Evolutionary conservation across 306 rosid genomes (phyloP).

Genomic region (Malus asiatica): DNA sequence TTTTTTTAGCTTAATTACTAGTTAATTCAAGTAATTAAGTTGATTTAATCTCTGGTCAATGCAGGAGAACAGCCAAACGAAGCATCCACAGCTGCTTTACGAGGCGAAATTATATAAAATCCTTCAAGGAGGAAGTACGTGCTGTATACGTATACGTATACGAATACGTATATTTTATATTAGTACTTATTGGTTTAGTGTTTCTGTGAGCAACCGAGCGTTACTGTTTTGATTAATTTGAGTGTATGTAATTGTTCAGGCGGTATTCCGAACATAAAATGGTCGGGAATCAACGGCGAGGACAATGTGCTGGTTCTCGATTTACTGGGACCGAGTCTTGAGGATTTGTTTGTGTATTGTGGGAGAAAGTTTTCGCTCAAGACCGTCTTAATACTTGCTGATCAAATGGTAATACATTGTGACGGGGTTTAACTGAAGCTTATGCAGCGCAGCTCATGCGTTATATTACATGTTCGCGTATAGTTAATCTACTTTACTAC

Average conservation of each 20-base stretch:
- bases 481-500: neutral
- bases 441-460: neutral
- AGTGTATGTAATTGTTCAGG: conserved; percentile 25
- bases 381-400: conserved; percentile 87
- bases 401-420: conserved; percentile 71
- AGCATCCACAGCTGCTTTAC: conserved; percentile 87
- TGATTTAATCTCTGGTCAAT: conserved; percentile 2
- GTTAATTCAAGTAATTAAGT: neutral
- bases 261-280: conserved; percentile 70
- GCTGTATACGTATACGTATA: neutral
- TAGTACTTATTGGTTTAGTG: neutral
- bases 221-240: neutral
- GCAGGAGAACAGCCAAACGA: conserved; percentile 88
- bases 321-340: conserved; percentile 91
- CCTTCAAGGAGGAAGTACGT: conserved; percentile 98
- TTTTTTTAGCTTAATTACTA: neutral
- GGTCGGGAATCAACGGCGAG: conserved; percentile 86
- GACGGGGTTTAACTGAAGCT: conserved; percentile 2
- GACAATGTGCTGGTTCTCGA: conserved; percentile 77
- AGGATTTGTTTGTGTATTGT: conserved; percentile 85
- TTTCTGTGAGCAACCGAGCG: too few relatives aligned
- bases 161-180: neutral
- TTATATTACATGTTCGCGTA: neutral
- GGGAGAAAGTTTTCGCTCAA: conserved; percentile 81
- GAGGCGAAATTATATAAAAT: conserved; percentile 86